Base-by-base conservation (phyloP, 352 stramenopile species). In the Globisporangium emineosum region DNA sequence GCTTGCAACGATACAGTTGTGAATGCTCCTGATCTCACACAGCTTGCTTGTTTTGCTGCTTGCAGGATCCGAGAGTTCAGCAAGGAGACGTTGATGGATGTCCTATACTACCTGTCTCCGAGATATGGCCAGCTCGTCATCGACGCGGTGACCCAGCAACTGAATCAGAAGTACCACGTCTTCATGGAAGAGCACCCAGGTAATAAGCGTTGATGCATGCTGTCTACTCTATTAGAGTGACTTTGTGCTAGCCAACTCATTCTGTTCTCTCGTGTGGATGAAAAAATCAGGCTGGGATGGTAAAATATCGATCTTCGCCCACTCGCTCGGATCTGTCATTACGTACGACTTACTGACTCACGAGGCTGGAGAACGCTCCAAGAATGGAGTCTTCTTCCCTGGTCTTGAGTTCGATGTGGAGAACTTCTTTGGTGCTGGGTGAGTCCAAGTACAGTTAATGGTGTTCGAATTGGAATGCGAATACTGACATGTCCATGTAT, bases 41-140 rank as follows among this genome's bases (percentile, higher is more conserved):
- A 15, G 23, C 45, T 30, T 15, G 12, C n/a, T 57, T 40, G 25
- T 30, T 43, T 33, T 32, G 21, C n/a, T 27, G 30, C 10, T 5
- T 29, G 8, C 65, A 93, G 87, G 40, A 91, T 98, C 67, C 80
- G 93, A 43, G 79, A 96, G 32, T 98, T 98, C 67, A 96, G 90
- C 66, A 98, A 98, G 66, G 91, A 97, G 70, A 97, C 93, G 0
- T 76, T 98, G 33, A 96, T 98, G 86, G 93, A 98, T 58, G 84
- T 97, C n/a, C 67, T 98, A 4, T 98, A 97, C 55, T 98, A 97
- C 72, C 74, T 98, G 67, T 96, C 85, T 19, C 88, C 91, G 37
- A 76, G 86, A 3, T 97, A 97, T 67, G 89, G 93, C 7, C 91
- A 98, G 62, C 73, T 97, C 21, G 96, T 98, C 52, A 78, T 98